Conservation (phyloP, 2,329 filamentous ascomycete genomes). For the Diaporthe aspalathi region DNA sequence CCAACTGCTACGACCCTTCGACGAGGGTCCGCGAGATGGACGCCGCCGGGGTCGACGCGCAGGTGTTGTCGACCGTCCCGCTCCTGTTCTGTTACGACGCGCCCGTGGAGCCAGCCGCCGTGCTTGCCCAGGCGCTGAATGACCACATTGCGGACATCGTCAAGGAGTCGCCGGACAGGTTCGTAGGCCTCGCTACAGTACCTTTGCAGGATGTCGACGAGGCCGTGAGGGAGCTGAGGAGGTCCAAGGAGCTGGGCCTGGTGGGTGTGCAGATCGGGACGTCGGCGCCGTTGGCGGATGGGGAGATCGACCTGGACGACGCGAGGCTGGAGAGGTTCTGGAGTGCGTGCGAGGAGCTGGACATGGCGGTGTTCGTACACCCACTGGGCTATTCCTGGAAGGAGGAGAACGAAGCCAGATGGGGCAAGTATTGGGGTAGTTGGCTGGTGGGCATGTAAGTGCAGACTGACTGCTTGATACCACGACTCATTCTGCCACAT, state of each 20-base stretch:
- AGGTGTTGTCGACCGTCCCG: conserved; percentile 51
- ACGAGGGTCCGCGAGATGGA: conserved; percentile 49
- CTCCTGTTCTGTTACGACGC: conserved; percentile 53
- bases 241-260: conserved; percentile 44
- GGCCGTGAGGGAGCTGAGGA: conserved; percentile 46
- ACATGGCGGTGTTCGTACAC: conserved; percentile 50
- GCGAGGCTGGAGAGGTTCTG: conserved; percentile 47
- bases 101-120: conserved; percentile 43
- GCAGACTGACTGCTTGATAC: background rate
- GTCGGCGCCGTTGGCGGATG: conserved; percentile 42
- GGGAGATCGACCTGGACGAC: conserved; percentile 48
- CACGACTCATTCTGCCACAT: background rate
- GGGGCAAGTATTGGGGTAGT: conserved; percentile 49
- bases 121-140: conserved; percentile 49
- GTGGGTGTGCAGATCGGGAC: conserved; percentile 51
- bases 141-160: conserved; percentile 48
- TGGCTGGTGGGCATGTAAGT: conserved; percentile 51
- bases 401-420: conserved; percentile 48
- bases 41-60: conserved; percentile 49
- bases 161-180: conserved; percentile 43
- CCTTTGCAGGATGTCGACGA: conserved; percentile 47
- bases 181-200: conserved; percentile 50
- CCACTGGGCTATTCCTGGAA: conserved; percentile 50
- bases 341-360: conserved; percentile 47
- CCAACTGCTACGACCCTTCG: conserved; percentile 48